Evolutionary conservation across 352 stramenopile genomes (phyloP), one percentile per base, ranked within the genome.

Genomic region (Phytophthora boehmeriae): DNA sequence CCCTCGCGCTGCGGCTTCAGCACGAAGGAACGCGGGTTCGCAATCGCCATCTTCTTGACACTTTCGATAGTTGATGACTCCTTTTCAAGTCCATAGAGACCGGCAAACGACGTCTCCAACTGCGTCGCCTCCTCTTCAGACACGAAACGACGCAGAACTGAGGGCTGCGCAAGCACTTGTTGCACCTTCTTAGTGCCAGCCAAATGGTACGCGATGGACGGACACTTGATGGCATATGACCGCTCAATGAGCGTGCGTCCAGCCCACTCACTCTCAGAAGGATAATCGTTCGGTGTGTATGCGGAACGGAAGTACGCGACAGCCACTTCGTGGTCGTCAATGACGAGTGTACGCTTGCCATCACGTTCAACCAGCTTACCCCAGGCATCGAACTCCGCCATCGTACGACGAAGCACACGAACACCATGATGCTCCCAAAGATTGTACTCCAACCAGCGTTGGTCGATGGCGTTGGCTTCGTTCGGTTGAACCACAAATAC

Each of bases 171-270:
- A 32, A 99, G 77, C 58, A 95, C 92, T 68, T 99, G 97, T 75
- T 99, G 97, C 25, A 99, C 93, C 70, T 99, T 99, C 78, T 99
- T 99, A 17, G 95, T 98, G 46, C 97, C 97, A 5, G 95, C 92
- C 45, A 99, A 80, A 62, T 99, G 97, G 70, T 99, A 98, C 36
- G 92, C 86, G 39, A 99, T 90, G 38, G 84, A 95, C 27, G 97
- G 97, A 46, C 96, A 99, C 76, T 99, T 98, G 67, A 98, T 97
- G 11, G 96, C 94, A 41, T 75, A 83, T 48, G 93, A 97, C 6
- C 77, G 69, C 78, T 99, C 97, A 20, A 99, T 82, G 9, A 86
- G 62, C 52, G 79, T 82, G 14, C 96, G 86, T 4, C 79, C 95
- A 17, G 86, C 54, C 96, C 96, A 99, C 67, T 98, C 94, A 8